phyloP scores from a whole-genome alignment of 441 rosid genomes.

The Pelargonium exstipulatum region DNA sequence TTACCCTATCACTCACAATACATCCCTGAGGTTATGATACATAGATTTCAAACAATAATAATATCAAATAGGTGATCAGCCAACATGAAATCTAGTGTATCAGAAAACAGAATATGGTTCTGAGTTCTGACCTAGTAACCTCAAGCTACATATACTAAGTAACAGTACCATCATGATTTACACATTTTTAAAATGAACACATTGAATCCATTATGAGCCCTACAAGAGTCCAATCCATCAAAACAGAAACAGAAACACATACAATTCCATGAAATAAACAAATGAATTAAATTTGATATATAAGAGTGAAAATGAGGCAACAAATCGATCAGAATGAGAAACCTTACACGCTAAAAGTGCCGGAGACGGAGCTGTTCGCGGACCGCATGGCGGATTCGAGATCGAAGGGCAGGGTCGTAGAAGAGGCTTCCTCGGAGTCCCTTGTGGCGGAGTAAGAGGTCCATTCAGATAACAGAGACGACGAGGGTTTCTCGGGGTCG shows the following conservation, averaged over 20 bases:
- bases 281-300: too few species aligned
- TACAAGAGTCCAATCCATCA: too few species aligned
- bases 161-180: not conserved
- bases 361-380: slow-evolving; percentile 68
- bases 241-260: not conserved
- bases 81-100: not conserved
- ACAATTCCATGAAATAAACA: not conserved
- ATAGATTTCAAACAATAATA: not conserved
- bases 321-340: slow-evolving; percentile 8
- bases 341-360: slow-evolving; percentile 81
- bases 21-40: not conserved
- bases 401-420: slow-evolving; percentile 53
- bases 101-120: not conserved
- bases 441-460: slow-evolving; percentile 64
- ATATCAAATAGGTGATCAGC: not conserved
- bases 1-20: not conserved
- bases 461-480: slow-evolving; percentile 83
- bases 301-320: too few species aligned
- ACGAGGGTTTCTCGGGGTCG: slow-evolving; percentile 38
- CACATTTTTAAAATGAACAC: not conserved
- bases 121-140: not conserved
- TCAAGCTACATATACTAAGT: not conserved
- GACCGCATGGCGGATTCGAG: slow-evolving; percentile 80
- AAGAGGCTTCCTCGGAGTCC: slow-evolving; percentile 35
- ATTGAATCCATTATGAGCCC: not conserved